Evolutionary conservation across 805 yeast genomes (phyloP).

Genomic region (Starmerella sirachaensis): DNA sequence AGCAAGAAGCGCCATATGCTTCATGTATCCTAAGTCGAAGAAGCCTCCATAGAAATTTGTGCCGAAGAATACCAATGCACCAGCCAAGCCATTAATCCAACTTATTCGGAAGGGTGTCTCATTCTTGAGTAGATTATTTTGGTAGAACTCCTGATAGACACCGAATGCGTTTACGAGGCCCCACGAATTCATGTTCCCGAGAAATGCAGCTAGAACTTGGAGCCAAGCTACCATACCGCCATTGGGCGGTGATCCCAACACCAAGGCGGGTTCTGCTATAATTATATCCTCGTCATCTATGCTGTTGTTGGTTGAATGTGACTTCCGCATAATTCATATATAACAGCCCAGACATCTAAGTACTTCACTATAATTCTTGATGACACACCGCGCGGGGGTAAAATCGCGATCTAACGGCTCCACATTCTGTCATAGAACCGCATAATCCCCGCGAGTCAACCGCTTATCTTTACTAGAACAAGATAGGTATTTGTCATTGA

Average conservation of each 20-base stretch:
- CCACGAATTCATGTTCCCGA: slow-evolving; percentile 22
- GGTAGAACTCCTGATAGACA: slow-evolving; percentile 23
- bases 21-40: slow-evolving; percentile 25
- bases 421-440: too few species aligned
- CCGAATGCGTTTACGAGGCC: slow-evolving; percentile 23
- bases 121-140: slow-evolving; percentile 5
- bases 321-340: too few species aligned
- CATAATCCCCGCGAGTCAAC: too few species aligned
- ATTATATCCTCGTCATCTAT: too few species aligned
- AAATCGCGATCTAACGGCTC: too few species aligned
- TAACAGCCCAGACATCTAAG: too few species aligned
- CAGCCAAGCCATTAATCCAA: slow-evolving; percentile 21
- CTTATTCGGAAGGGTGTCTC: slow-evolving; percentile 19
- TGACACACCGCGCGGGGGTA: too few species aligned
- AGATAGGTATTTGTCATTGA: too few species aligned
- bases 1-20: slow-evolving; percentile 21
- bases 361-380: too few species aligned
- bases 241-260: slow-evolving; percentile 33
- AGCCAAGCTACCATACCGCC: slow-evolving; percentile 24
- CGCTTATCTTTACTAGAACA: too few species aligned
- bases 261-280: too few species aligned
- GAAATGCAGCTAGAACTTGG: slow-evolving; percentile 22
- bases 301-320: too few species aligned
- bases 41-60: slow-evolving; percentile 25
- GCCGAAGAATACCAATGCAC: slow-evolving; percentile 15